Conservation (phyloP, 305 asterid genomes). For the Plantago lanceolata region DNA sequence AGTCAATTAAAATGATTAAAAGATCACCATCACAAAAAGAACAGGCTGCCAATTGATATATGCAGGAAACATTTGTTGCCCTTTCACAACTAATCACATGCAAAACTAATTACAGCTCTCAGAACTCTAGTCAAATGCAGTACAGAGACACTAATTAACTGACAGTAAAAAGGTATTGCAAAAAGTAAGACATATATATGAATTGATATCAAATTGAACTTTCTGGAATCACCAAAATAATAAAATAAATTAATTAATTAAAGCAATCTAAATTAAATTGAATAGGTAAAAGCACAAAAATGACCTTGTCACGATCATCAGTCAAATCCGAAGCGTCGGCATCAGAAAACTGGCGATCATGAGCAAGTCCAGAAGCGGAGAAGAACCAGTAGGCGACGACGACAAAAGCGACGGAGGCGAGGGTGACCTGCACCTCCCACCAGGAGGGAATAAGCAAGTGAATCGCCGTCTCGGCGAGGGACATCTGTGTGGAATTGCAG, state of each 20-base stretch:
- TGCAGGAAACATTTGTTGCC: background rate
- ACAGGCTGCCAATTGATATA: background rate
- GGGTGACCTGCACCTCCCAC: constrained; percentile 60
- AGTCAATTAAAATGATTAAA: background rate
- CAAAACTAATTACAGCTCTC: too few species aligned
- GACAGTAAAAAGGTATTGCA: background rate
- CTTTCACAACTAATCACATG: background rate
- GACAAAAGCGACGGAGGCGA: constrained; percentile 41
- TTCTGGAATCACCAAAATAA: background rate
- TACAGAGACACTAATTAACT: background rate
- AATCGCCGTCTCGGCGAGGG: constrained; percentile 28
- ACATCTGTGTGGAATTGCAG: constrained; percentile 8
- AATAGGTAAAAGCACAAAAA: constrained; percentile 22
- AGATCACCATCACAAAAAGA: background rate
- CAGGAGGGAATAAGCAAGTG: constrained; percentile 46
- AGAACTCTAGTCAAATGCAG: too few species aligned
- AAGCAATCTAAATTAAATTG: background rate
- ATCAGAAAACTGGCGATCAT: constrained; percentile 29
- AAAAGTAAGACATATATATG: background rate
- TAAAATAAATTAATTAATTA: too few species aligned
- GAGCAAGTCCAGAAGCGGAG: constrained; percentile 26
- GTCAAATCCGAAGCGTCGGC: constrained; percentile 25
- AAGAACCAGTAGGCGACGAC: constrained; percentile 40
- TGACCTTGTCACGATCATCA: constrained; percentile 40
- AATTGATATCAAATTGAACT: background rate